Conservation (phyloP, 1,284 basidiomycete genomes). For the Filobasidium uniguttulatum region DNA sequence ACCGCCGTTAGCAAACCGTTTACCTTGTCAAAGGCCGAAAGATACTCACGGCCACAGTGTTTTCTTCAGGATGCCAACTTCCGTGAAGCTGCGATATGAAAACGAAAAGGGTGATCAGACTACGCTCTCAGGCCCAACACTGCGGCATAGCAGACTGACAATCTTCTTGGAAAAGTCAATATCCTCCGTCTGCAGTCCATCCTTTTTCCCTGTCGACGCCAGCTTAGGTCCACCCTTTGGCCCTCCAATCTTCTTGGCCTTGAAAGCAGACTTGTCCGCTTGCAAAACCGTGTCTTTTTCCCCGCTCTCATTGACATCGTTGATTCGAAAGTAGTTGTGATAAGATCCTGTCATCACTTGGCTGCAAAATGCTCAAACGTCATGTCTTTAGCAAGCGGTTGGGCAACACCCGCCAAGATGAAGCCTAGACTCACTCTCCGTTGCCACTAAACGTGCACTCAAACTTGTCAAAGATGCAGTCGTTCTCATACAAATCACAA, state of each 20-base stretch:
- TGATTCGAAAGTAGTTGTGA: constrained; percentile 99
- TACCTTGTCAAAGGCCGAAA: constrained; percentile 1
- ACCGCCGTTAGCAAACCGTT: constrained; percentile 2
- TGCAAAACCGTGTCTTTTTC: constrained; percentile 85
- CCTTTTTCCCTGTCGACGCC: constrained; percentile 52
- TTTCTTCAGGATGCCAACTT: constrained; percentile 94
- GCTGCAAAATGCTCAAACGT: constrained; percentile 38
- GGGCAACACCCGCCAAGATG: neutral
- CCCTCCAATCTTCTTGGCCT: constrained; percentile 90
- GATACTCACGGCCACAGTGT: constrained; percentile 77
- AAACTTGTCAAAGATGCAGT: constrained; percentile 99
- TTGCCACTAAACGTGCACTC: constrained; percentile 94
- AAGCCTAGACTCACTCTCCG: constrained; percentile 59
- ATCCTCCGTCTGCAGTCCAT: constrained; percentile 76
- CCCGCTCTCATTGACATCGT: constrained; percentile 63
- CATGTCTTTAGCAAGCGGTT: neutral
- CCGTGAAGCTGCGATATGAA: constrained; percentile 50
- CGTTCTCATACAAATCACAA: constrained; percentile 98
- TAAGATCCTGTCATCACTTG: constrained; percentile 94
- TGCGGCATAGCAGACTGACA: constrained; percentile 30
- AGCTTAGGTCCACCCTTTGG: constrained; percentile 56
- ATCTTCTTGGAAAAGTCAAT: constrained; percentile 99
- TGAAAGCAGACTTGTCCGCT: constrained; percentile 99
- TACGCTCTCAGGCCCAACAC: neutral
- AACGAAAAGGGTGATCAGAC: constrained; percentile 15